Percentiles rank a stretch among this genome's conserved stretches.
Conservation (phyloP, 495 filamentous ascomycete genomes). For the Annulohypoxylon moriforme region DNA sequence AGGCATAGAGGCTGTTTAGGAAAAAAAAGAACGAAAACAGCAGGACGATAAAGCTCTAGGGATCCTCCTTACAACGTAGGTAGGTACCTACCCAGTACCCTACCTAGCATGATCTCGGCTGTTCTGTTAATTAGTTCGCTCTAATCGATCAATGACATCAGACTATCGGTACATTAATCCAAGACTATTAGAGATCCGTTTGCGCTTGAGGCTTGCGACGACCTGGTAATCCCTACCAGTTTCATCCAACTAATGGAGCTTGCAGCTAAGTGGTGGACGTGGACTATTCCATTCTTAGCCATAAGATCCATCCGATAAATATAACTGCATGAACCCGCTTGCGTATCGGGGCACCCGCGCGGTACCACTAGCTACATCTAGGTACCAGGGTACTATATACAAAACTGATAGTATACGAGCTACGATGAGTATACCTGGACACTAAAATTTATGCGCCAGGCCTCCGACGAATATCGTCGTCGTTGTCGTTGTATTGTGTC, state of each 20-base stretch:
- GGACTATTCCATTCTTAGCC: slow-evolving; percentile 24
- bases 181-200: slow-evolving; percentile 27
- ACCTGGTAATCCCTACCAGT: slow-evolving; percentile 24
- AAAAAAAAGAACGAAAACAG: slow-evolving; percentile 32
- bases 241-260: slow-evolving; percentile 21
- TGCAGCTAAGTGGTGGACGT: slow-evolving; percentile 11
- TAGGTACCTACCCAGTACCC: background rate
- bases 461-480: slow-evolving; percentile 16
- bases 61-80: background rate
- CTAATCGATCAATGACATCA: slow-evolving; percentile 40
- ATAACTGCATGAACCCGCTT: slow-evolving; percentile 19
- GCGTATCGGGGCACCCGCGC: slow-evolving; percentile 19
- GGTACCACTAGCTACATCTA: background rate
- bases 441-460: slow-evolving; percentile 11
- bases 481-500: slow-evolving; percentile 26
- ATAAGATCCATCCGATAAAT: slow-evolving; percentile 17
- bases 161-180: slow-evolving; percentile 32
- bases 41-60: background rate
- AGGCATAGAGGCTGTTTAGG: background rate
- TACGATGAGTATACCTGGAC: slow-evolving; percentile 11
- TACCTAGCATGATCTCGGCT: slow-evolving; percentile 25
- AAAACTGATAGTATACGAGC: slow-evolving; percentile 8
- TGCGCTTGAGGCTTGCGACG: slow-evolving; percentile 19
- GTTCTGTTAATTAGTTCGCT: slow-evolving; percentile 18
- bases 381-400: background rate